Base-by-base conservation (phyloP, 2,329 filamentous ascomycete species). In the Cladosporium velox region DNA sequence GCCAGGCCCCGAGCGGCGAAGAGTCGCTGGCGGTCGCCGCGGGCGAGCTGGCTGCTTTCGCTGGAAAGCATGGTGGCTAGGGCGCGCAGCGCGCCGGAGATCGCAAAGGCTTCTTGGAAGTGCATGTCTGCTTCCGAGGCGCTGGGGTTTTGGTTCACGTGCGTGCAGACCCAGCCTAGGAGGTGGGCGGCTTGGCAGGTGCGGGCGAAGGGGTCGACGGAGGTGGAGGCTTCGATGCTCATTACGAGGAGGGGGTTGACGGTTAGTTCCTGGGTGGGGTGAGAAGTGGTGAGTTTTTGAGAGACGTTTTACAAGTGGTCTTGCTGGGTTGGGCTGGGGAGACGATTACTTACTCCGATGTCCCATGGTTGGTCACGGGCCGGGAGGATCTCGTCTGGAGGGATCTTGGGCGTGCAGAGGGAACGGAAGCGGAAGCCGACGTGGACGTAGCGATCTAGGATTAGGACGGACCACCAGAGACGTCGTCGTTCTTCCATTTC, bases 181-280 rank as follows among this genome's bases (percentile, higher is more conserved):
- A 70, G 61, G 44, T 71, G 67, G 1, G 67, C 66, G 15, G 69
- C 70, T 64, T 70, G 70, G 59, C 70, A 70, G 18, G 69, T 68
- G 18, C 68, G 57, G 14, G 69, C 69, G 54, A 69, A 70, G 38
- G 70, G 67, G 21, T 66, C 66, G 30, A 71, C 68, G 35, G 64
- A 49, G 28, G 70, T 66, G 26, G 61, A 62, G 35, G 68, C 66
- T 65, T 69, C 68, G 54, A 70, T 68, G 52, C 62, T 67, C 70
- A 70, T 71, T 18, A 71, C 68, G 8, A 71, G 67, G n/a, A 70
- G 58, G 14, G 66, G 59, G 60, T 70, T 69, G 18, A 69, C 62
- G 11, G 68, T 59, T 18, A 69, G 54, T 55, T 70, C 61, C 61
- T 64, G 12, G 11, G 12, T 6, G 18, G 34, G 51, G 44, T 47